Evolutionary conservation across 352 stramenopile species (phyloP), one percentile per base, ranked within the genome.

Genomic region (Phytopythium aichiense): DNA sequence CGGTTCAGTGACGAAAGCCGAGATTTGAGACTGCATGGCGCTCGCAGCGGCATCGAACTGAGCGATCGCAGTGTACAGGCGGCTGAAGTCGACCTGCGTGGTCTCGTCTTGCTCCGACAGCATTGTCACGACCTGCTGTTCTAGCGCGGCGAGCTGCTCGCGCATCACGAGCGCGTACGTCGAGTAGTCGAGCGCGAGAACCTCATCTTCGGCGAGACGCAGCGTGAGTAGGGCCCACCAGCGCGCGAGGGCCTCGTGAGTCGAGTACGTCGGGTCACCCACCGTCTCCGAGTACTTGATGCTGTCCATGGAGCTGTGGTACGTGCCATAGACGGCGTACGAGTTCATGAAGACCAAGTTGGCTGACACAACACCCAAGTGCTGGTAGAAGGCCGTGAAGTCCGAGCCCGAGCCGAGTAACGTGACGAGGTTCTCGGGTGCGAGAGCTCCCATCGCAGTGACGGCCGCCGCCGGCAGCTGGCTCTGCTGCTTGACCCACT

Each of bases 241-340:
- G 15, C 61, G 63, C 16, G 74, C 52, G 20, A 73, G 58, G 35
- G 73, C 64, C 7, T 60, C 58, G 50, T 83, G 76, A 7, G 71
- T 66, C 38, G 58, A 50, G 60, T 76, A 88, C n/a, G 65, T 58
- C 46, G 79, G 77, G 61, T 88, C 79, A 4, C 52, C 73, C 25
- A 78, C 58, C 18, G 78, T 77, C 40, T 88, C 78, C 18, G 48
- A 53, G 45, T 73, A 94, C 40, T 58, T 64, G 57, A 90, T 74
- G 33, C 67, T 87, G 69, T 94, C 85, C 68, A 90, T 93, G 23
- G 87, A 76, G 58, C 68, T 87, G 66, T 94, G 85, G 64, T 92
- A 91, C 46, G 72, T 63, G 28, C 81, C 81, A 68, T 91, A 91
- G 7, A 56, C 57, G 4, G 43, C 46, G 31, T 57, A 48, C 28